Conservation (phyloP, 1,284 basidiomycete genomes). For the Rhizoctonia solani region DNA sequence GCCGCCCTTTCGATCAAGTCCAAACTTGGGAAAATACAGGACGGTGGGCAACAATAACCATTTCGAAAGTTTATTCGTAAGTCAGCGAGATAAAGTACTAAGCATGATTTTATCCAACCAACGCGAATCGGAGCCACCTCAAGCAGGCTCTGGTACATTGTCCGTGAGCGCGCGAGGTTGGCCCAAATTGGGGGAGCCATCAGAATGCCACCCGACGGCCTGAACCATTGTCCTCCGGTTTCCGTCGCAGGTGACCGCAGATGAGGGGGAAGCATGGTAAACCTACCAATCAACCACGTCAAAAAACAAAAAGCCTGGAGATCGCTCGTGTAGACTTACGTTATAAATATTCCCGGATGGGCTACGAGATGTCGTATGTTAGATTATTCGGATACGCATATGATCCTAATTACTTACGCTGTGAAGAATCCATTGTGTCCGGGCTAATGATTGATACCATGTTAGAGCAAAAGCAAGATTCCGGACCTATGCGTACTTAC, state of each 20-base stretch:
- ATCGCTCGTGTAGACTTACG: conserved; percentile 41
- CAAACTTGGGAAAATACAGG: no score
- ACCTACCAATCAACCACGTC: conserved; percentile 3
- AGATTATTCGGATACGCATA: neutral
- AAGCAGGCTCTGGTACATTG: conserved; percentile 33
- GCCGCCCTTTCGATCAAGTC: no score
- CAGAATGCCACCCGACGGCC: conserved; percentile 18
- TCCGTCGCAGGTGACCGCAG: conserved; percentile 35
- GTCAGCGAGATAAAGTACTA: no score
- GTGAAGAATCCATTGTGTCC: conserved; percentile 43
- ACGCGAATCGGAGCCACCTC: no score
- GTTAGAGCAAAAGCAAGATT: no score
- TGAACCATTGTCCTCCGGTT: conserved; percentile 36
- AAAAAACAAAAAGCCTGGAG: neutral
- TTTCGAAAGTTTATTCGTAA: no score
- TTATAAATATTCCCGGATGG: conserved; percentile 46
- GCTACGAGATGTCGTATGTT: conserved; percentile 29
- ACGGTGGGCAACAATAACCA: no score
- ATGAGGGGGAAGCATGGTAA: conserved; percentile 35
- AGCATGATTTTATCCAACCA: no score
- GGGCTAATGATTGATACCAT: neutral
- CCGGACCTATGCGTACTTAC: neutral
- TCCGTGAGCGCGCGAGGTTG: conserved; percentile 32
- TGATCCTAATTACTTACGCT: neutral
- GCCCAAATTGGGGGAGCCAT: conserved; percentile 35